Evolutionary conservation across 345 rosid species (phyloP).

Genomic region (Brassica juncea): DNA sequence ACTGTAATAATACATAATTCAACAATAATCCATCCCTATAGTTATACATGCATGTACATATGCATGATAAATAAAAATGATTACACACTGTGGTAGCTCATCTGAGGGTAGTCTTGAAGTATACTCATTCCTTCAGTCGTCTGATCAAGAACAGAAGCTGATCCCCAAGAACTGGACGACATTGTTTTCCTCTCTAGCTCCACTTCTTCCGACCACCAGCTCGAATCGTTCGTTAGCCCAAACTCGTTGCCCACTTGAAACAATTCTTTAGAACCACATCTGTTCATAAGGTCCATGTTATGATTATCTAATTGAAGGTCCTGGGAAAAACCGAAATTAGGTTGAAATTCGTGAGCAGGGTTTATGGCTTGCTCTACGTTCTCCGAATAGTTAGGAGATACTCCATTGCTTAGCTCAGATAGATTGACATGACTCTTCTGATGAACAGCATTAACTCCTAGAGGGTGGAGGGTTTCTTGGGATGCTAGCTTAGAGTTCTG

Average conservation of each 20-base stretch:
- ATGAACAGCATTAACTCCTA: conserved; percentile 22
- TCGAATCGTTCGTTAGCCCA: conserved; percentile 55
- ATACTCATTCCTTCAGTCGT: conserved; percentile 47
- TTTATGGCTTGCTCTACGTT: conserved; percentile 30
- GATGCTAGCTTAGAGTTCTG: conserved; percentile 31
- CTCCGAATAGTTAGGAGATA: conserved; percentile 31
- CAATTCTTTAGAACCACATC: conserved; percentile 39
- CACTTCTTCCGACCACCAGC: conserved; percentile 68
- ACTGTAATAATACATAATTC: conserved; percentile 20
- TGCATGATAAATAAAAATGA: conserved; percentile 5
- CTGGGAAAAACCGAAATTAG: conserved; percentile 34
- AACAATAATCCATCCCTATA: conserved; percentile 38
- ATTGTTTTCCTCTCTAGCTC: conserved; percentile 57
- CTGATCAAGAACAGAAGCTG: conserved; percentile 48
- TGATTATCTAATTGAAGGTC: conserved; percentile 31
- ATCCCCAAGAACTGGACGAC: conserved; percentile 71
- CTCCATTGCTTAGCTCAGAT: conserved; percentile 34
- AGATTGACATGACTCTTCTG: conserved; percentile 19
- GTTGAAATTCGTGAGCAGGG: conserved; percentile 23
- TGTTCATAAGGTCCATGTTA: conserved; percentile 34
- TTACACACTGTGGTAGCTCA: conserved; percentile 60
- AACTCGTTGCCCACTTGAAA: conserved; percentile 50
- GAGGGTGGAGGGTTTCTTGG: conserved; percentile 33
- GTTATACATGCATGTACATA: conserved; percentile 16
- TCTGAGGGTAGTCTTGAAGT: conserved; percentile 55